Evolutionary conservation across 345 rosid genomes (phyloP).

Genomic region (Angophora floribunda): DNA sequence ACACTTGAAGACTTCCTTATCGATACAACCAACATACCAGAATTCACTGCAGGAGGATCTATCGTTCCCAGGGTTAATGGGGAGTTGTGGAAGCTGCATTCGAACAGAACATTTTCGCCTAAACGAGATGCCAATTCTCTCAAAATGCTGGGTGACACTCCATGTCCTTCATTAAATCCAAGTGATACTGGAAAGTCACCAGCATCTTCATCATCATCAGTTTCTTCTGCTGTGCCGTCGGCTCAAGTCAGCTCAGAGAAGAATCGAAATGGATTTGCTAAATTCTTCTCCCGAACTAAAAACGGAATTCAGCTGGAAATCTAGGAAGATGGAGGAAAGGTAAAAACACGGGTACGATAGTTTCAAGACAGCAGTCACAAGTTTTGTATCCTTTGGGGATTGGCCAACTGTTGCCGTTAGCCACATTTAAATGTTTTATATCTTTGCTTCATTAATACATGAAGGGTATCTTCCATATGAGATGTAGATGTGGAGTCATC

Average conservation of each 20-base stretch:
- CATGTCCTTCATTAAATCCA: constrained; percentile 8
- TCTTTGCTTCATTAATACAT: not conserved
- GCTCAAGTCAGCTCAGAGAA: constrained; percentile 53
- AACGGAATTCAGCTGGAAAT: constrained; percentile 84
- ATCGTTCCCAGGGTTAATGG: constrained; percentile 9
- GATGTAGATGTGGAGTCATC: not conserved
- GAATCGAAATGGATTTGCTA: constrained; percentile 84
- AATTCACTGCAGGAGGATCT: constrained; percentile 17
- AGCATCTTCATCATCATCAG: constrained; percentile 23
- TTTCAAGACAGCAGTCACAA: not conserved
- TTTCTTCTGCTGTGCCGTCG: constrained; percentile 28
- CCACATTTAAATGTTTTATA: not conserved
- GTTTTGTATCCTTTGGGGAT: not conserved
- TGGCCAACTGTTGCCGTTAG: not conserved
- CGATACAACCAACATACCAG: constrained; percentile 55
- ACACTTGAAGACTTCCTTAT: constrained; percentile 88
- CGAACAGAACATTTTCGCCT: constrained; percentile 30
- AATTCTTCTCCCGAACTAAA: constrained; percentile 74
- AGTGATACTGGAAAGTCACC: constrained; percentile 18
- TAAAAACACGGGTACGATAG: not conserved
- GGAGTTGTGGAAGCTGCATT: constrained; percentile 53
- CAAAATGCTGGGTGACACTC: constrained; percentile 8
- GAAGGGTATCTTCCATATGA: not conserved
- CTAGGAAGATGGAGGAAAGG: constrained; percentile 9
- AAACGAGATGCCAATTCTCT: constrained; percentile 24